Percentiles rank a stretch among this genome's conserved stretches.
These are phyloP conservation scores for Hymenochaete sp. DNA, from an alignment of 1,284 basidiomycete species.

Conservation along the genomic window DNA sequence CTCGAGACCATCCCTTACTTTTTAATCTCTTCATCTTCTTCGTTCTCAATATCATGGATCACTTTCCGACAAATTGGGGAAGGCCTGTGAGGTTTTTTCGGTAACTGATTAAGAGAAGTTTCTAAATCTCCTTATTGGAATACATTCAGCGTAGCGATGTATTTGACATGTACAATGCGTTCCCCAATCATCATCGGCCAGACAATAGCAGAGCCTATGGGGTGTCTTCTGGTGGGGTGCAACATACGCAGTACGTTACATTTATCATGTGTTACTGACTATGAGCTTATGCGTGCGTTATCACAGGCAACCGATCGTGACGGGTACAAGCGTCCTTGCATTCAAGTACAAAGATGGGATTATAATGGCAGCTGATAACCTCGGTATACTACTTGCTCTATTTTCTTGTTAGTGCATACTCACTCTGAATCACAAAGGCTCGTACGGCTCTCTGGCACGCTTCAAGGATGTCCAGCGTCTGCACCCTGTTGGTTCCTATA, in stretches of 20 bases:
- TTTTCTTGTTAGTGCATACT: not conserved
- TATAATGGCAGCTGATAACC: slow-evolving; percentile 98
- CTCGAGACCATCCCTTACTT: too few species aligned
- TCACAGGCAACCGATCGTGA: slow-evolving; percentile 86
- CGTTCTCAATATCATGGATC: slow-evolving; percentile 46
- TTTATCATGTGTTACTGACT: slow-evolving; percentile 1
- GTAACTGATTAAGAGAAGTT: slow-evolving; percentile 11
- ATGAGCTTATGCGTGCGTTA: too few species aligned
- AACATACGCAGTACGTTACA: slow-evolving; percentile 65
- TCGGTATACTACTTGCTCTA: slow-evolving; percentile 58
- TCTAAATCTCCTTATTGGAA: slow-evolving; percentile 6
- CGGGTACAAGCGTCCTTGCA: slow-evolving; percentile 91
- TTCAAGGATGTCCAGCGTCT: slow-evolving; percentile 95
- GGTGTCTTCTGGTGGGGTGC: slow-evolving; percentile 58
- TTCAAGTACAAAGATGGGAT: slow-evolving; percentile 94
- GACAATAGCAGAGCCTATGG: slow-evolving; percentile 33
- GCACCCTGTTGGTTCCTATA: slow-evolving; percentile 74
- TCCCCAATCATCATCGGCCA: slow-evolving; percentile 57
- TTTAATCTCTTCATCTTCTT: not conserved
- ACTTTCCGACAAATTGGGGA: slow-evolving; percentile 75
- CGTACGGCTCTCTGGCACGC: slow-evolving; percentile 93
- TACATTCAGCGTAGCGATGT: slow-evolving; percentile 55
- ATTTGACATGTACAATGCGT: slow-evolving; percentile 64
- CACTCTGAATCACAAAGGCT: slow-evolving; percentile 50
- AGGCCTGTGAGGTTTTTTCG: slow-evolving; percentile 59